These are phyloP conservation scores for Sporisorium reilianum DNA, from an alignment of 1,284 basidiomycete genomes.

Conservation along the genomic window DNA sequence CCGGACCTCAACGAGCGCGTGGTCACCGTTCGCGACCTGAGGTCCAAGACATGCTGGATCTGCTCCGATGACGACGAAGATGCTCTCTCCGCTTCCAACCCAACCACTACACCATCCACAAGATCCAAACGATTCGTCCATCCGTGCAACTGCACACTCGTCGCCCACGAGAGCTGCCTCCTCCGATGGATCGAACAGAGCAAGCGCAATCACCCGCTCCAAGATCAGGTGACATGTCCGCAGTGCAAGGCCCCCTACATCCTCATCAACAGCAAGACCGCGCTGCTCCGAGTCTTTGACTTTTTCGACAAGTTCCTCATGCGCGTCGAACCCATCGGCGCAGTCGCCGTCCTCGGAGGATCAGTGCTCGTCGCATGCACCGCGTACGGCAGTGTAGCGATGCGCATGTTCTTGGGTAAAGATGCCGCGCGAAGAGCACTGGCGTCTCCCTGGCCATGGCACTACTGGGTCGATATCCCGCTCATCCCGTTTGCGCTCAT, in stretches of 20 bases:
- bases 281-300: slow-evolving; percentile 45
- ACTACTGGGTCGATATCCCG: slow-evolving; percentile 66
- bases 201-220: slow-evolving; percentile 31
- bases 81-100: not conserved
- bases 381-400: slow-evolving; percentile 55
- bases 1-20: slow-evolving; percentile 27
- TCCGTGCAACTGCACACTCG: slow-evolving; percentile 63
- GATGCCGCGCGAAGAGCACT: slow-evolving; percentile 46
- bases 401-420: slow-evolving; percentile 54
- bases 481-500: slow-evolving; percentile 65
- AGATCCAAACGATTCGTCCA: slow-evolving; percentile 52
- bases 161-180: slow-evolving; percentile 61
- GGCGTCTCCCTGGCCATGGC: slow-evolving; percentile 58
- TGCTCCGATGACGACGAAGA: slow-evolving; percentile 62
- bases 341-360: slow-evolving; percentile 28
- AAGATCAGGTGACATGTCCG: slow-evolving; percentile 51
- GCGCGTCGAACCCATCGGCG: slow-evolving; percentile 39
- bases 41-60: slow-evolving; percentile 60
- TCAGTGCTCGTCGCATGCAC: slow-evolving; percentile 47
- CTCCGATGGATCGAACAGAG: slow-evolving; percentile 59
- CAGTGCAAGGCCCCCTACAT: slow-evolving; percentile 56
- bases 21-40: slow-evolving; percentile 55
- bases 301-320: slow-evolving; percentile 39
- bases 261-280: slow-evolving; percentile 49
- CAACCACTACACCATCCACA: not conserved